Evolutionary conservation across 139 green algal genomes (phyloP).

Genomic region (Monoraphidium neglectum): DNA sequence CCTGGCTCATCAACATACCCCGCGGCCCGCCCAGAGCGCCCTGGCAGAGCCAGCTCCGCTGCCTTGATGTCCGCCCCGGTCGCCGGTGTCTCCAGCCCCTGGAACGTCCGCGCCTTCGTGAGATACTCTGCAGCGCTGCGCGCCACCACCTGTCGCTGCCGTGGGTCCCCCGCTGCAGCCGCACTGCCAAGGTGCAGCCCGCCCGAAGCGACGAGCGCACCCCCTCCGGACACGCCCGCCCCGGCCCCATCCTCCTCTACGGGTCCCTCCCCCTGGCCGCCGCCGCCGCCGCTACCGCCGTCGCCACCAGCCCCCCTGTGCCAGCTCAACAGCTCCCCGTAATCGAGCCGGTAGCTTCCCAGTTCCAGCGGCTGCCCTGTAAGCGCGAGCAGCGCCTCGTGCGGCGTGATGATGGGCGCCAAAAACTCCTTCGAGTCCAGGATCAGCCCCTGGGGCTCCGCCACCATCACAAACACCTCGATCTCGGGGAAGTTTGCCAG

Average conservation of each 20-base stretch:
- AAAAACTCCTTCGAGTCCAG: constrained; percentile 91
- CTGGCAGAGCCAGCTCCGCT: constrained; percentile 28
- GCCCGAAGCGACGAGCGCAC: constrained; percentile 19
- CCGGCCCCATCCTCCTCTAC: neutral
- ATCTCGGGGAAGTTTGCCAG: constrained; percentile 96
- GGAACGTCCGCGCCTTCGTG: constrained; percentile 60
- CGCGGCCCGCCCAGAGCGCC: constrained; percentile 55
- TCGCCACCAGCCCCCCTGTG: neutral
- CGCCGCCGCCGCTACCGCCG: neutral
- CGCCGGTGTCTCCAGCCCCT: constrained; percentile 73
- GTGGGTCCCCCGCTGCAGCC: neutral
- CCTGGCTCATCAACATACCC: constrained; percentile 47
- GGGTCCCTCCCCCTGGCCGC: neutral
- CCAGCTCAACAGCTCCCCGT: neutral
- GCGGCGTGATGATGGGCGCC: constrained; percentile 89
- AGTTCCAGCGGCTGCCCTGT: constrained; percentile 18
- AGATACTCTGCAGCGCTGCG: constrained; percentile 72
- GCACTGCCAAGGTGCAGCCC: neutral
- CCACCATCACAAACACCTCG: constrained; percentile 78
- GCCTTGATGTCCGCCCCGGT: constrained; percentile 40
- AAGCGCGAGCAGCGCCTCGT: constrained; percentile 83
- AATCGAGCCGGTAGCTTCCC: constrained; percentile 21
- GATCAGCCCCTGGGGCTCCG: constrained; percentile 72
- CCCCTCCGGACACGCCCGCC: too few relatives aligned
- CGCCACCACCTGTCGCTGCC: constrained; percentile 35